phyloP scores from a whole-genome alignment of 306 rosid genomes.

The Cyclanthera cordifolia region DNA sequence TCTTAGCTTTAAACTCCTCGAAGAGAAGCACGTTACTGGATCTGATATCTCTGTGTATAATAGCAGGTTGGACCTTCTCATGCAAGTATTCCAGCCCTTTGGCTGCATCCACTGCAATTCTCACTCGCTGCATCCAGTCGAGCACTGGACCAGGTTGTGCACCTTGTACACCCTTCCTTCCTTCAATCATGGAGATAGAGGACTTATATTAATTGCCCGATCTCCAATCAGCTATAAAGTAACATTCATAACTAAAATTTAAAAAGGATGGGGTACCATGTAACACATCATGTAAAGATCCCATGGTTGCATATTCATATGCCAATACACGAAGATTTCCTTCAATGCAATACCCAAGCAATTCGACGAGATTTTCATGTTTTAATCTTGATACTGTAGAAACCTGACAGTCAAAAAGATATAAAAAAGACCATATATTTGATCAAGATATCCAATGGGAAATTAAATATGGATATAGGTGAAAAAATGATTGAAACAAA shows the following conservation, averaged over 20 bases:
- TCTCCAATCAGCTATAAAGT: background rate
- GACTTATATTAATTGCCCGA: background rate
- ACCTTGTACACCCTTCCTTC: constrained; percentile 51
- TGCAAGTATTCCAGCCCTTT: constrained; percentile 47
- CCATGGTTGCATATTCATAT: constrained; percentile 96
- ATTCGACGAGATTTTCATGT: constrained; percentile 84
- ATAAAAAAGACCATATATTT: background rate
- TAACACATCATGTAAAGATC: constrained; percentile 93
- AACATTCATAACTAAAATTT: background rate
- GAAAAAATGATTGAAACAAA: background rate
- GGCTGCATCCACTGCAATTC: constrained; percentile 48
- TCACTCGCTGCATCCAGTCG: constrained; percentile 48
- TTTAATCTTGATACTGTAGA: constrained; percentile 86
- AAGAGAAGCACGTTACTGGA: constrained; percentile 49
- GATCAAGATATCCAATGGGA: background rate
- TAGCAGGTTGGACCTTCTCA: constrained; percentile 37
- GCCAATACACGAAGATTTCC: constrained; percentile 91
- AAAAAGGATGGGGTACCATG: constrained; percentile 40
- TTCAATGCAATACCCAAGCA: constrained; percentile 93
- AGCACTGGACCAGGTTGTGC: constrained; percentile 49
- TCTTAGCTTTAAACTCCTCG: constrained; percentile 41
- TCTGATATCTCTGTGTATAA: constrained; percentile 41
- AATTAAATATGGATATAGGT: background rate
- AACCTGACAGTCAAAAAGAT: constrained; percentile 33
- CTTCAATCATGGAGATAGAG: constrained; percentile 17